Evolutionary conservation across 192 early-diverging fungal species (phyloP).

Genomic region (Coemansia sp.): DNA sequence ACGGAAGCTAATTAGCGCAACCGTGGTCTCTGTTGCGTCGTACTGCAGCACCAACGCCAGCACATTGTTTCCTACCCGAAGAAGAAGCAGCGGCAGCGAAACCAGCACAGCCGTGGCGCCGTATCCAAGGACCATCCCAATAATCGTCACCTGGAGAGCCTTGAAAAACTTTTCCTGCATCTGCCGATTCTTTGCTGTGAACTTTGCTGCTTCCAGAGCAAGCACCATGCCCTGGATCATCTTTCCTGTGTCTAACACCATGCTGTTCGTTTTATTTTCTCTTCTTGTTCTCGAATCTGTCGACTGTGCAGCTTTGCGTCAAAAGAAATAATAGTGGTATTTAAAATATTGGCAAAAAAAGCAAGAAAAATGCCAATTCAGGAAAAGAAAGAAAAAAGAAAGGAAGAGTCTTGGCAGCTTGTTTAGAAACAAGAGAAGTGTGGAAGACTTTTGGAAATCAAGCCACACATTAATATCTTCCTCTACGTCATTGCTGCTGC

Average conservation of each 20-base stretch:
- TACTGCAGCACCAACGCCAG: slow-evolving; percentile 30
- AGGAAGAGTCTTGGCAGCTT: neutral
- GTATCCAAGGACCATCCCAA: slow-evolving; percentile 33
- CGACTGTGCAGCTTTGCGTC: neutral
- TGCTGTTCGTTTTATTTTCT: neutral
- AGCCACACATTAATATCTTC: neutral
- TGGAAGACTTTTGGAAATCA: neutral
- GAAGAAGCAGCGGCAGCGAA: slow-evolving; percentile 36
- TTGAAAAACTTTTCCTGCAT: slow-evolving; percentile 34
- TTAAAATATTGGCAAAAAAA: neutral
- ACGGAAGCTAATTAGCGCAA: slow-evolving; percentile 39
- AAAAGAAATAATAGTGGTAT: neutral
- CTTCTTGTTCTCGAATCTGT: no score
- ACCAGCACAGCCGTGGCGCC: slow-evolving; percentile 22
- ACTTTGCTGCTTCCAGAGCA: slow-evolving; percentile 36
- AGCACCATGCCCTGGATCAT: slow-evolving; percentile 33
- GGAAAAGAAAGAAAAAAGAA: neutral
- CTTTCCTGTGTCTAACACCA: slow-evolving; percentile 5
- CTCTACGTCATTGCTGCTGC: neutral
- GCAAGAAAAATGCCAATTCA: neutral
- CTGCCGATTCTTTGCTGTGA: slow-evolving; percentile 35
- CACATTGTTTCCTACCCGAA: slow-evolving; percentile 26
- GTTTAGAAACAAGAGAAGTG: neutral
- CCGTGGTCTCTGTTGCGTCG: slow-evolving; percentile 29
- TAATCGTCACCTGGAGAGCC: slow-evolving; percentile 28